Evolutionary conservation across 352 stramenopile genomes (phyloP).

Genomic region (Lagenidium sp.): DNA sequence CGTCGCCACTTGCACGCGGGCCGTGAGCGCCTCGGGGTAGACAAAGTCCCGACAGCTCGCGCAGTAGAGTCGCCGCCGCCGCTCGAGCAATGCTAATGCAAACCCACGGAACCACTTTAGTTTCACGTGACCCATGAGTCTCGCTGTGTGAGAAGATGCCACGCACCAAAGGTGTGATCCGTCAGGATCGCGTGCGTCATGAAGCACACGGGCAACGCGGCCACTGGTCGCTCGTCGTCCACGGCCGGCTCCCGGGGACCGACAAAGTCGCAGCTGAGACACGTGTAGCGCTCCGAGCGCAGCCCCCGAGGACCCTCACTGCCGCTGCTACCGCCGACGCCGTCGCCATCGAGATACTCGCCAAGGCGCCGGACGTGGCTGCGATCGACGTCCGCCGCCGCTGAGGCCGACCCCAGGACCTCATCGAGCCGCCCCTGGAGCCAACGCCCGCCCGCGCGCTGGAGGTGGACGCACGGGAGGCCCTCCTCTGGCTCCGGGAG

Average conservation of each 20-base stretch:
- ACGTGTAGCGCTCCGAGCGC: constrained; percentile 23
- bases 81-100: constrained; percentile 26
- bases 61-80: constrained; percentile 48
- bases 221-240: too few species aligned
- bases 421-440: too few species aligned
- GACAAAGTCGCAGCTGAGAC: constrained; percentile 40
- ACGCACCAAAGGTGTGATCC: constrained; percentile 49
- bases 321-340: too few species aligned
- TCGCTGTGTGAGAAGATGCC: background rate
- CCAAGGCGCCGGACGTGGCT: too few species aligned
- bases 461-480: too few species aligned
- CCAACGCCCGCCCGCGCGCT: too few species aligned
- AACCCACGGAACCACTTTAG: background rate
- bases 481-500: too few species aligned
- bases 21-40: constrained; percentile 22
- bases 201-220: constrained; percentile 22
- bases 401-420: too few species aligned
- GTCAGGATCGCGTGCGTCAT: constrained; percentile 53
- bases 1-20: background rate
- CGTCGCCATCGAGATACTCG: too few species aligned
- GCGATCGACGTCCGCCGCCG: too few species aligned
- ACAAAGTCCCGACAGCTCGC: constrained; percentile 49
- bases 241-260: constrained; percentile 25
- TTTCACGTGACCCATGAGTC: background rate
- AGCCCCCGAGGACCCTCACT: background rate